A percentile compares a stretch with the other conserved stretches of the same genome.
These are phyloP conservation scores for Acanthamoeba lenticulata DNA, from an alignment of 208 protist genomes.

Conservation along the genomic window DNA sequence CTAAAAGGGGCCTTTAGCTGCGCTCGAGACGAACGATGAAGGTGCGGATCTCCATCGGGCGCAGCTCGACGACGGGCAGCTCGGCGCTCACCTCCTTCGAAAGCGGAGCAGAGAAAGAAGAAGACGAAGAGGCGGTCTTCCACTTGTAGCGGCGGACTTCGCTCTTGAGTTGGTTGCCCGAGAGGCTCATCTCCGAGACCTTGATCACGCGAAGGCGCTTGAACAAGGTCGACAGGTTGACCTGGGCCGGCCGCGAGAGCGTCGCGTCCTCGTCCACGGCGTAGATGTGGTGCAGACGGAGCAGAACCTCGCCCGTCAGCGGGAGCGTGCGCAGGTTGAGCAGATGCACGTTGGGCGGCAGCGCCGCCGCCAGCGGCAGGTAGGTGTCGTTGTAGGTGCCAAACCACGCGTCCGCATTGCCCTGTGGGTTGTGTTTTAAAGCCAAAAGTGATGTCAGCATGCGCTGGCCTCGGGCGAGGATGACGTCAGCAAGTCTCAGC, in stretches of 20 bases:
- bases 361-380: not conserved
- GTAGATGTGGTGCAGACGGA: not conserved
- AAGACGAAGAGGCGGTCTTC: not conserved
- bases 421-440: no score
- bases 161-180: conserved; percentile 42
- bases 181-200: conserved; percentile 10
- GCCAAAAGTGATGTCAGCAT: no score
- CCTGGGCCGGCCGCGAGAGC: not conserved
- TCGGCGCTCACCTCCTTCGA: not conserved
- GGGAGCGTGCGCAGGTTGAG: not conserved
- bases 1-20: no score
- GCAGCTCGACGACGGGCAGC: not conserved
- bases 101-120: no score
- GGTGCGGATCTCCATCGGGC: not conserved
- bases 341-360: conserved; percentile 29
- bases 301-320: not conserved
- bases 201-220: not conserved
- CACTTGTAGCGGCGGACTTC: conserved; percentile 15
- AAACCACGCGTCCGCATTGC: not conserved
- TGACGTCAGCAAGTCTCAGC: no score
- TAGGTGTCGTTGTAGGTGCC: not conserved
- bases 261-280: not conserved
- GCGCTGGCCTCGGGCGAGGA: no score
- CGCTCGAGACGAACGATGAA: not conserved
- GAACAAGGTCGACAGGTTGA: not conserved